A percentile compares a stretch with the other conserved stretches of the same genome.
Evolutionary conservation across 2,329 filamentous ascomycete genomes (phyloP).

Genomic region (Cladosporium cucumerinum): DNA sequence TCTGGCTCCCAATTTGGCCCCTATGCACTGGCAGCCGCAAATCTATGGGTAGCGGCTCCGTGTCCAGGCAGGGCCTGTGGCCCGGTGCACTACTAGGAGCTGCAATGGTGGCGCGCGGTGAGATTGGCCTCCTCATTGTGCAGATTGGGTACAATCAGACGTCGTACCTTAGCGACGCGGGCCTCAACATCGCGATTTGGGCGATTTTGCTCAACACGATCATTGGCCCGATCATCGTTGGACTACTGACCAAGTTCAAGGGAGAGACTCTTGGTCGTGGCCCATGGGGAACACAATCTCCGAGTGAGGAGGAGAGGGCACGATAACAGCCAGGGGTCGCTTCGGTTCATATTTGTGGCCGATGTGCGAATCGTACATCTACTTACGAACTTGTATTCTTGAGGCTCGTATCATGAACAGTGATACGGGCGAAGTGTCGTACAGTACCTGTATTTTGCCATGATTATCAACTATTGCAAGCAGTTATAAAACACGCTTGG

Average conservation of each 20-base stretch:
- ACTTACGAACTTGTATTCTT: background rate
- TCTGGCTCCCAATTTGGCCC: background rate
- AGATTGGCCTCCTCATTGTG: constrained; percentile 32
- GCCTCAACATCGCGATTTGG: constrained; percentile 18
- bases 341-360: no score
- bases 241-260: constrained; percentile 27
- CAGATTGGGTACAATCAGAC: constrained; percentile 33
- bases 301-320: no score
- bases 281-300: no score
- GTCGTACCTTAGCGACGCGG: constrained; percentile 27
- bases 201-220: constrained; percentile 30
- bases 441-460: no score
- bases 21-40: background rate
- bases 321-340: no score
- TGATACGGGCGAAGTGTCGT: no score
- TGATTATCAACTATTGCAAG: no score
- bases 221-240: constrained; percentile 28
- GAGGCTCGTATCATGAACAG: background rate
- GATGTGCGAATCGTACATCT: no score
- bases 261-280: background rate
- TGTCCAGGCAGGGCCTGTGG: background rate
- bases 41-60: background rate
- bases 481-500: no score
- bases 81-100: constrained; percentile 25
- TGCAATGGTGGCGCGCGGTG: constrained; percentile 31